These are phyloP conservation scores for Mariannaea elegans DNA, from an alignment of 2,329 filamentous ascomycete species.

Conservation along the genomic window DNA sequence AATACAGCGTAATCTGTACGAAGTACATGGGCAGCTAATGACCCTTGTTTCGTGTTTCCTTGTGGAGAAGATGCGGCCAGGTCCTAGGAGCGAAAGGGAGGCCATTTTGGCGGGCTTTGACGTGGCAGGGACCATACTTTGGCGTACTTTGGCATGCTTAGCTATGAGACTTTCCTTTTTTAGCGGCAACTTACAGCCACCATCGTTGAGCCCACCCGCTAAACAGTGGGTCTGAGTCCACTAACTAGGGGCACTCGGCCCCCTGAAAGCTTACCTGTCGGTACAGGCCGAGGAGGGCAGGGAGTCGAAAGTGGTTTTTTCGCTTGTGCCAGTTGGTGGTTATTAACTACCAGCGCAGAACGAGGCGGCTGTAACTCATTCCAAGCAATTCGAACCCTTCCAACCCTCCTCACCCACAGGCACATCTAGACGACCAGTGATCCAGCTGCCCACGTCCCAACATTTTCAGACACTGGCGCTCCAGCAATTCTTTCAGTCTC, in stretches of 20 bases:
- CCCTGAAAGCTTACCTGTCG: slow-evolving; percentile 15
- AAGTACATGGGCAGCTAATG: slow-evolving; percentile 12
- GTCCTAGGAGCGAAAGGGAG: neutral
- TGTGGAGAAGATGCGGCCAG: slow-evolving; percentile 9
- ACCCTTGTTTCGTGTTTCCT: slow-evolving; percentile 16
- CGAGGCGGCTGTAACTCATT: slow-evolving; percentile 34
- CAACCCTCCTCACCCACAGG: slow-evolving; percentile 20
- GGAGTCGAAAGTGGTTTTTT: neutral
- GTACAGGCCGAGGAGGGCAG: slow-evolving; percentile 7
- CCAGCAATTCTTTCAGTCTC: neutral
- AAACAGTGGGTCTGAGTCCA: slow-evolving; percentile 19
- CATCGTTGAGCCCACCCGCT: slow-evolving; percentile 24
- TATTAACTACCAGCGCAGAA: neutral
- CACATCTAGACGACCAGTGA: slow-evolving; percentile 18
- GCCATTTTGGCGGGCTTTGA: slow-evolving; percentile 4
- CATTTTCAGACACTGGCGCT: slow-evolving; percentile 1
- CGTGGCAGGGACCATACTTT: neutral
- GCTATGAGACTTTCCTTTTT: slow-evolving; percentile 32
- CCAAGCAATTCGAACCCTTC: slow-evolving; percentile 32
- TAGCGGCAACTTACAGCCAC: slow-evolving; percentile 29
- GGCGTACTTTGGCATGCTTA: neutral
- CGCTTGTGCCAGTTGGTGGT: slow-evolving; percentile 14
- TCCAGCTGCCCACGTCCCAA: slow-evolving; percentile 15
- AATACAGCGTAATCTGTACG: neutral
- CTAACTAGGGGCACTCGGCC: slow-evolving; percentile 2